A percentile compares a stretch with the other conserved stretches of the same genome.
phyloP scores from a whole-genome alignment of 2,329 filamentous ascomycete genomes.

The Calonectria pauciramosa region DNA sequence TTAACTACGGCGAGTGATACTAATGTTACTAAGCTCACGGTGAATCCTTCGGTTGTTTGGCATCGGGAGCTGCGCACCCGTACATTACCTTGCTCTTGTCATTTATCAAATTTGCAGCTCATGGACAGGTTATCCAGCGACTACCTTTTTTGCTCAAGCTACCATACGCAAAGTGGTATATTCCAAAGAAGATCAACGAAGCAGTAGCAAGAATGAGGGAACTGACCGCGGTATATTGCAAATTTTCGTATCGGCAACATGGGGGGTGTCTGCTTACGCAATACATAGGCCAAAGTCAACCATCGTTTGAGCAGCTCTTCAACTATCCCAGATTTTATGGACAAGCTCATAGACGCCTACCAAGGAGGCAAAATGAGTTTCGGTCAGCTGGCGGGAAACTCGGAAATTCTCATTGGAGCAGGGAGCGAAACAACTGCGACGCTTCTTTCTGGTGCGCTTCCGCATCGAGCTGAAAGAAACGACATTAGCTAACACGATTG shows the following conservation, averaged over 20 bases:
- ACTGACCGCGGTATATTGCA: not conserved
- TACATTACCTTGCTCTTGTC: not conserved
- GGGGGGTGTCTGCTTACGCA: not conserved
- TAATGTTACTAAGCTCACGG: not conserved
- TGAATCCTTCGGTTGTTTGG: not conserved
- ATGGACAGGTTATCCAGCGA: not conserved
- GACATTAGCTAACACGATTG: not conserved
- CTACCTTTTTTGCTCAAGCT: not conserved
- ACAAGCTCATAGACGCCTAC: not conserved
- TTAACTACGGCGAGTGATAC: not conserved
- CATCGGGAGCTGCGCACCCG: not conserved
- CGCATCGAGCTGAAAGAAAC: no score
- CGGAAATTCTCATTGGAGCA: not conserved
- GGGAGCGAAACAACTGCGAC: not conserved
- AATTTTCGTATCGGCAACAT: not conserved
- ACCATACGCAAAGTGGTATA: not conserved
- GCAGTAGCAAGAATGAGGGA: not conserved
- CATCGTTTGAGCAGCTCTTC: not conserved
- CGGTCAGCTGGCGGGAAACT: not conserved
- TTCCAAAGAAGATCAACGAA: not conserved
- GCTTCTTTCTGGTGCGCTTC: not conserved
- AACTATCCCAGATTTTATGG: not conserved
- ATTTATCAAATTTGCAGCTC: not conserved
- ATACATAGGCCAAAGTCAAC: not conserved
- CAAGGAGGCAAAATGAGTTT: not conserved